Conservation (phyloP, 805 yeast genomes). For the Wickerhamomyces silvicola region DNA sequence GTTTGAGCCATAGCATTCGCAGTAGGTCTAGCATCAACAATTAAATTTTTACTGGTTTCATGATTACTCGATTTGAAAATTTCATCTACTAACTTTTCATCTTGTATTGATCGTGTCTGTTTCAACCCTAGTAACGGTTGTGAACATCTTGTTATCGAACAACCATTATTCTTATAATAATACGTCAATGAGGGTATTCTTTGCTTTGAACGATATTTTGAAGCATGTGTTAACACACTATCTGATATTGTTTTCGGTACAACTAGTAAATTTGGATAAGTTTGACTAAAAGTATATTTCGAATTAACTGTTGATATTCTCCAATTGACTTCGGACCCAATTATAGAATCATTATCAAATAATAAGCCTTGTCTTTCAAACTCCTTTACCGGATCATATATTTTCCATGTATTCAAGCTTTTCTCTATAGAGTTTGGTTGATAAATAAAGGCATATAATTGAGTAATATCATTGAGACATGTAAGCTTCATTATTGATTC, state of each 20-base stretch:
- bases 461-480: conserved; percentile 41
- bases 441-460: conserved; percentile 79
- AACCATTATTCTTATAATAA: conserved; percentile 59
- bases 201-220: conserved; percentile 77
- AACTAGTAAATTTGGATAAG: conserved; percentile 65
- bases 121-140: conserved; percentile 92
- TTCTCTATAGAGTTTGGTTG: conserved; percentile 67
- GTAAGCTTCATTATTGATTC: conserved; percentile 66
- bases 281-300: conserved; percentile 58
- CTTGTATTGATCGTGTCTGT: conserved; percentile 84
- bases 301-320: conserved; percentile 59
- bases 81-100: conserved; percentile 74
- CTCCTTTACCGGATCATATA: conserved; percentile 59
- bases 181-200: conserved; percentile 81
- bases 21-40: conserved; percentile 88
- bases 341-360: conserved; percentile 22
- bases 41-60: conserved; percentile 42
- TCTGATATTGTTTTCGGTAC: conserved; percentile 81
- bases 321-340: conserved; percentile 42
- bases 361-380: conserved; percentile 64
- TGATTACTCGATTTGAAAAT: conserved; percentile 54
- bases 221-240: conserved; percentile 74
- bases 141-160: conserved; percentile 81
- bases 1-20: conserved; percentile 96
- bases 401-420: conserved; percentile 62